Evolutionary conservation across 306 rosid species (phyloP).

Genomic region (Begonia peltatifolia): DNA sequence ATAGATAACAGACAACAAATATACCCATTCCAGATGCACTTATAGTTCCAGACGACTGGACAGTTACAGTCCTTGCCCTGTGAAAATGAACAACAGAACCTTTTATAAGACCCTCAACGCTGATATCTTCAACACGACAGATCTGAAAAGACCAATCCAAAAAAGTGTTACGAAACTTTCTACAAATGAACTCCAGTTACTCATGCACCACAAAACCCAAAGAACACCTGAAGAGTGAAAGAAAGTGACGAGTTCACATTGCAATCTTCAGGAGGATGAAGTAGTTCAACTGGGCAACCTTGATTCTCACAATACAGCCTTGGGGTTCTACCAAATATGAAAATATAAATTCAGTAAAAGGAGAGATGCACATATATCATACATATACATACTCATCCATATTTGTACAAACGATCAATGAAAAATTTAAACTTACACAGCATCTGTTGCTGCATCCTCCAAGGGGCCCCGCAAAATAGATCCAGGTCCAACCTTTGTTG

Average conservation of each 20-base stretch:
- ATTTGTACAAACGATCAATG: too few relatives aligned
- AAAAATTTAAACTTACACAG: conserved; percentile 42
- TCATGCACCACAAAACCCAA: conserved; percentile 9
- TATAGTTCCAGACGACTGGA: conserved; percentile 64
- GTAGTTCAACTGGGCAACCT: conserved; percentile 66
- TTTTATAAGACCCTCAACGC: conserved; percentile 76
- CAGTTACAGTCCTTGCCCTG: conserved; percentile 78
- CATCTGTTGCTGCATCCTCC: conserved; percentile 67
- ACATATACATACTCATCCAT: too few relatives aligned
- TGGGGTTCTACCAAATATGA: conserved; percentile 54
- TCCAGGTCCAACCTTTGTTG: conserved; percentile 77
- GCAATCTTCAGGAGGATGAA: conserved; percentile 97
- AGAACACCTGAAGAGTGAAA: conserved; percentile 84
- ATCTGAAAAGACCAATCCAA: conserved; percentile 40
- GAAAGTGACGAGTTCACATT: conserved; percentile 87
- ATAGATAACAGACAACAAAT: background rate
- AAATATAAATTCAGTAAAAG: conserved; percentile 12
- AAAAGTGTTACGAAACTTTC: conserved; percentile 11
- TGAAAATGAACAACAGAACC: conserved; percentile 97
- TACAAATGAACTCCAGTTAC: conserved; percentile 8
- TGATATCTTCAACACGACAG: conserved; percentile 89
- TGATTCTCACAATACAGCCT: conserved; percentile 61
- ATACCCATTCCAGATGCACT: conserved; percentile 94
- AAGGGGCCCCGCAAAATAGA: conserved; percentile 92
- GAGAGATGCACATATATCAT: conserved; percentile 1